Evolutionary conservation across 2,329 filamentous ascomycete genomes (phyloP), one percentile per base, ranked within the genome.

Genomic region (Colletotrichum sansevieriae): DNA sequence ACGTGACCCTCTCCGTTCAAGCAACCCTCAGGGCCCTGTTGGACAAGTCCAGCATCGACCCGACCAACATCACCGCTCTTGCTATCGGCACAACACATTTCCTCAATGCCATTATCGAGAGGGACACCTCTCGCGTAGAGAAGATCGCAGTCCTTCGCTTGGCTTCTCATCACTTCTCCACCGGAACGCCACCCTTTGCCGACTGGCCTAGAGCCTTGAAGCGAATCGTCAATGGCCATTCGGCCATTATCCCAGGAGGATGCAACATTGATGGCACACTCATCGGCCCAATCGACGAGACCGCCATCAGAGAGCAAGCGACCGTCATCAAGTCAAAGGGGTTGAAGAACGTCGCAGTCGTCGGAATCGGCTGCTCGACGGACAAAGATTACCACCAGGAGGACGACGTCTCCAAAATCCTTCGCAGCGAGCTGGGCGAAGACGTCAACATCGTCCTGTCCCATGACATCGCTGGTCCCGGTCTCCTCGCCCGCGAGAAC

Each of bases 81-180:
- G 85, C 84, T 2, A 85, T 87, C 70, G 85, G 85, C 60, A 86
- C 84, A 1, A 88, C 87, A 0, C 86, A 89, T 68, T 89, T 89
- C 71, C 81, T 89, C 72, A 89, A 89, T 68, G 86, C 86, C 9
- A 84, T 89, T 3, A 79, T 89, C 1, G 85, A 88, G 74, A 78
- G 83, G 49, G 86, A 89, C 68, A 78, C 78, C 8, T 73, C 79
- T 1, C 81, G 84, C 2, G 75, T 89, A 3, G 80, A 82, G 13
- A 78, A 76, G 5, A 85, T 89, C 5, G 87, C 85, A 2, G 85
- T 88, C 2, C 72, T 89, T 15, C 82, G 87, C 6, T 80, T 89
- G 5, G 86, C 83, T 49, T 84, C 86, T 0, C 84, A 85, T 0
- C 63, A 70, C 44, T 89, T 86, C 69, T 83, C 84, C 3, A 83